These are phyloP conservation scores for Ambrosia artemisiifolia DNA, from an alignment of 129 eudicot genomes.

Conservation along the genomic window DNA sequence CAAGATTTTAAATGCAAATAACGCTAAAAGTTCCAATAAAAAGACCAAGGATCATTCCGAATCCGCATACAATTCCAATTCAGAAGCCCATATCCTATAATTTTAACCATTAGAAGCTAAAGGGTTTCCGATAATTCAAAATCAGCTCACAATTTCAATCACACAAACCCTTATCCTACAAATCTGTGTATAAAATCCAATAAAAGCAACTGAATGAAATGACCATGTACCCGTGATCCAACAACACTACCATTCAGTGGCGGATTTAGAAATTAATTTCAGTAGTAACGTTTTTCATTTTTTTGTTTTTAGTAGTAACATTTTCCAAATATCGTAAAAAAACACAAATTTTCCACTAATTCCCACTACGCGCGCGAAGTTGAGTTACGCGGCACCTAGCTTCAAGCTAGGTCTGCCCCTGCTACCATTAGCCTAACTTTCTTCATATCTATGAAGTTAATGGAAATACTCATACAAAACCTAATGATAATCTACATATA, in stretches of 20 bases:
- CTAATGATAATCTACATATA: neutral
- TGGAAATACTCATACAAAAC: neutral
- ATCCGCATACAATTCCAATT: neutral
- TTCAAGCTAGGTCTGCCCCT: too few species aligned
- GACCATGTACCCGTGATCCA: neutral
- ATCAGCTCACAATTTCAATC: neutral
- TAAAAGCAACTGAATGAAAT: neutral
- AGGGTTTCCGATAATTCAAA: neutral
- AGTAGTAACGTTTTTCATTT: too few species aligned
- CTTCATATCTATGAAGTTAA: neutral
- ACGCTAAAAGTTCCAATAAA: neutral
- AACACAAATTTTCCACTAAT: too few species aligned
- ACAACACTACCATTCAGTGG: neutral
- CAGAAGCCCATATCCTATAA: neutral
- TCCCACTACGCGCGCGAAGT: too few species aligned
- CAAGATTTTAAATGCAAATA: neutral
- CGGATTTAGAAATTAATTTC: too few species aligned
- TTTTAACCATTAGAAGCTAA: neutral
- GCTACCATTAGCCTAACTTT: too few species aligned
- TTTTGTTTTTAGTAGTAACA: too few species aligned
- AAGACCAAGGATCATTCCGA: neutral
- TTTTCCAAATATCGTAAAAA: too few species aligned
- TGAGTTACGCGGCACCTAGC: too few species aligned
- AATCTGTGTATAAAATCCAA: neutral
- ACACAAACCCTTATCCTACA: neutral